These are phyloP conservation scores for Botryotinia narcissicola DNA, from an alignment of 2,329 filamentous ascomycete species.

Conservation along the genomic window DNA sequence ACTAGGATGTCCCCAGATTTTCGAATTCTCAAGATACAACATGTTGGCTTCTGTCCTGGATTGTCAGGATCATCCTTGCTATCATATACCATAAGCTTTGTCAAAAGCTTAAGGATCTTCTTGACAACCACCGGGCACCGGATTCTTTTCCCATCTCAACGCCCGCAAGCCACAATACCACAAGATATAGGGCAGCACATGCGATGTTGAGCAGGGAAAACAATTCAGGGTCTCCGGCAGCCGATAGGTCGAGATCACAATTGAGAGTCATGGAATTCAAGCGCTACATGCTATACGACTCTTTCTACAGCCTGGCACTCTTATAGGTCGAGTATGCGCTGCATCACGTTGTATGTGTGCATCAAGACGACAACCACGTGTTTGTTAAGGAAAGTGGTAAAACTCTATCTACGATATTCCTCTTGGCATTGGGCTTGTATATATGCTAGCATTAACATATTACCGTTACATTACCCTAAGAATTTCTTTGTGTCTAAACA, in stretches of 20 bases:
- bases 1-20: neutral
- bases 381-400: neutral
- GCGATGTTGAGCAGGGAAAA: neutral
- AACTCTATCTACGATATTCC: neutral
- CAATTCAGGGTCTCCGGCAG: neutral
- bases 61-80: slow-evolving; percentile 1
- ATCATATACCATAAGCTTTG: neutral
- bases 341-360: neutral
- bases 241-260: neutral
- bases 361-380: neutral
- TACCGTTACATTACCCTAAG: neutral
- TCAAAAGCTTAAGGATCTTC: neutral
- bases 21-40: neutral
- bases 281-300: neutral
- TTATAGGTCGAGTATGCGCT: neutral
- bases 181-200: slow-evolving; percentile 12
- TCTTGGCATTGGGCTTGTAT: neutral
- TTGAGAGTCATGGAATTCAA: neutral
- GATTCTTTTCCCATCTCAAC: neutral
- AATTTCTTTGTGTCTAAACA: neutral
- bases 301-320: neutral
- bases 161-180: slow-evolving; percentile 6
- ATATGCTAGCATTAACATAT: neutral
- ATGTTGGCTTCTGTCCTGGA: neutral
- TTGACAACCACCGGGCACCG: neutral